Evolutionary conservation across 139 green algal genomes (phyloP), one percentile per base, ranked within the genome.

Genomic region (Prasinococcaceae sp.): DNA sequence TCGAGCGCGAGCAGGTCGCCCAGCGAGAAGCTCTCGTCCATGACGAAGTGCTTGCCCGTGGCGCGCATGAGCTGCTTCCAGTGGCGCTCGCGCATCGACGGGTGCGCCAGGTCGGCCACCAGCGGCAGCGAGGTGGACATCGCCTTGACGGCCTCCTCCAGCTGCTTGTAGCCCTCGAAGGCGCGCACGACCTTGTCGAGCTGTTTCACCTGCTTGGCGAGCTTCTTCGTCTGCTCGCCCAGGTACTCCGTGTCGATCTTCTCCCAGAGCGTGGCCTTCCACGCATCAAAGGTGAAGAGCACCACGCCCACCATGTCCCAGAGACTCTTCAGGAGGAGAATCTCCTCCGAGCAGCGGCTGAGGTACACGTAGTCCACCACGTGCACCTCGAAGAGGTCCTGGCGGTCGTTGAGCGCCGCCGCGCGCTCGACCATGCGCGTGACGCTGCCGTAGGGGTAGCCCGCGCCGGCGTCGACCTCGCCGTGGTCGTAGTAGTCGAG

Each of bases 321-420:
- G 17, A 88, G 53, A 5, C 49, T 52, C 69, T 88, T 93, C 4
- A 94, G 74, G 61, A 85, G 73, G 14, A 58, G 37, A 32, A 94
- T 64, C 69, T 94, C 83, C 68, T 94, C 84, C 55, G 53, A 60
- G 68, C 83, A 94, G 50, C 79, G 69, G 38, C 73, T 70, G 48
- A 94, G 71, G 43, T 73, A 54, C 3, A 85, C 46, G 77, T 92
- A 92, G 61, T 88, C 79, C 12, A 65, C 66, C 49, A 84, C 70
- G 32, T 78, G 83, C 6, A 92, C 69, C 75, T 93, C 84, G 66
- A 94, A 94, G 38, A 92, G 68, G 16, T 92, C 84, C 69, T 94
- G 84, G 38, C 66, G 68, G 68, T 88, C 78, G 50, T 83, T 79
- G 47, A 93, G 70, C 50, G 79, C 50, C 56, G 83, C 79, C n/a